A percentile compares a stretch with the other conserved stretches of the same genome.
Conservation (phyloP, 2,329 filamentous ascomycete genomes). For the Pestalotiopsis sp. region DNA sequence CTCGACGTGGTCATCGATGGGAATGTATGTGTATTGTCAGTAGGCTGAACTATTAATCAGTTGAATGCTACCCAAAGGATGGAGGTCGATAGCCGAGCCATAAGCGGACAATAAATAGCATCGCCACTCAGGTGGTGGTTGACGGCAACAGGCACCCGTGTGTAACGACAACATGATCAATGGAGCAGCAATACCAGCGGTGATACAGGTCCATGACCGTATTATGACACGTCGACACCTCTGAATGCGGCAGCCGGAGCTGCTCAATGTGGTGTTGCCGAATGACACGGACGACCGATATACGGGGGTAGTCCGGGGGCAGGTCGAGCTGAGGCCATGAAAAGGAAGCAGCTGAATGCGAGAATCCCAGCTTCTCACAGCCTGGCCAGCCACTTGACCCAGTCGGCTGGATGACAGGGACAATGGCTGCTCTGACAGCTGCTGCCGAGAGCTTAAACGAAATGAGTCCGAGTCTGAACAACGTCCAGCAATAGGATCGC, state of each 20-base stretch:
- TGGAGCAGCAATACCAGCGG: background rate
- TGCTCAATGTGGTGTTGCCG: background rate
- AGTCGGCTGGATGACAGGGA: background rate
- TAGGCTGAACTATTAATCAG: background rate
- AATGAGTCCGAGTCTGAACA: background rate
- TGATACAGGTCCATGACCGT: background rate
- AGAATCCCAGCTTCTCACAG: background rate
- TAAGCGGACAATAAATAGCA: background rate
- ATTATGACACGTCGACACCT: background rate
- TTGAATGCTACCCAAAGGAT: background rate
- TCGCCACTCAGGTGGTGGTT: background rate
- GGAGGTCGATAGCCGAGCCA: background rate
- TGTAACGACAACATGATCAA: background rate
- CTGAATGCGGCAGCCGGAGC: background rate
- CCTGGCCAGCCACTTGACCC: background rate
- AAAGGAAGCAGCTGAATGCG: background rate
- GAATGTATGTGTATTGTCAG: background rate
- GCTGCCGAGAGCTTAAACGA: constrained; percentile 6
- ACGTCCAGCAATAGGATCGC: too few species aligned
- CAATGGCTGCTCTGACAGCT: background rate
- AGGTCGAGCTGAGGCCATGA: background rate
- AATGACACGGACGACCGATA: background rate
- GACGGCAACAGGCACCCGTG: background rate
- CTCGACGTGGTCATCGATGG: background rate
- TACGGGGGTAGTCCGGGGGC: background rate